Evolutionary conservation across 805 yeast species (phyloP), one percentile per base, ranked within the genome.

Genomic region (Grigorovia yakushimaensis): DNA sequence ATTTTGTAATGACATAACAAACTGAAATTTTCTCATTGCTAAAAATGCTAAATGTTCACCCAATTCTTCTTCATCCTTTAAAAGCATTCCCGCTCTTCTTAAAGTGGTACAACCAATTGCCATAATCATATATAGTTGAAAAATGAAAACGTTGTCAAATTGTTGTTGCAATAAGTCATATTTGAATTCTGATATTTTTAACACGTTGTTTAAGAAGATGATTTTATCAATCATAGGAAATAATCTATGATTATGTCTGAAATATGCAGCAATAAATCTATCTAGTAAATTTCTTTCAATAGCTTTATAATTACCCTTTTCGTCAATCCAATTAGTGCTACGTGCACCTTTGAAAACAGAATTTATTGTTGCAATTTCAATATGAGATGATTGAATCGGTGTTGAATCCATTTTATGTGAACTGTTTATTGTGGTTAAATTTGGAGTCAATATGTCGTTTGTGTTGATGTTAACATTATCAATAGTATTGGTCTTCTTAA

Each of bases 101-200:
- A 77, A 58, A 2, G 78, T 70, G 9, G 78, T 72, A 47, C 78
- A 74, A 1, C 82, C 81, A 39, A 76, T 73, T 5, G 79, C 77
- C 62, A 76, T 66, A 2, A 76, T 70, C 76, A 78, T 72, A 55
- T 70, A 72, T 10, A 77, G 52, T 58, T 77, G 76, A 51, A 75
- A 77, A 21, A 66, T 59, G 19, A 63, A 64, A 13, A 50, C 35
- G 15, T 54, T 56, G 46, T 59, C 62, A 43, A 52, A 53, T 18
- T 49, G 46, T 17, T 52, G 55, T 21, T 59, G 52, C 47, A 62
- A 58, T 17, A 33, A 22, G 5, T 47, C 40, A 19, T 61, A 58
- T 33, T 68, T 64, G 35, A 69, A 62, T 35, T 59, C 58, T 7
- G 59, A 45, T 5, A 66, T 58, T 1, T 57, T 55, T 2, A 63